Conservation (phyloP, 495 filamentous ascomycete genomes). For the Hypoxylon intermedium region DNA sequence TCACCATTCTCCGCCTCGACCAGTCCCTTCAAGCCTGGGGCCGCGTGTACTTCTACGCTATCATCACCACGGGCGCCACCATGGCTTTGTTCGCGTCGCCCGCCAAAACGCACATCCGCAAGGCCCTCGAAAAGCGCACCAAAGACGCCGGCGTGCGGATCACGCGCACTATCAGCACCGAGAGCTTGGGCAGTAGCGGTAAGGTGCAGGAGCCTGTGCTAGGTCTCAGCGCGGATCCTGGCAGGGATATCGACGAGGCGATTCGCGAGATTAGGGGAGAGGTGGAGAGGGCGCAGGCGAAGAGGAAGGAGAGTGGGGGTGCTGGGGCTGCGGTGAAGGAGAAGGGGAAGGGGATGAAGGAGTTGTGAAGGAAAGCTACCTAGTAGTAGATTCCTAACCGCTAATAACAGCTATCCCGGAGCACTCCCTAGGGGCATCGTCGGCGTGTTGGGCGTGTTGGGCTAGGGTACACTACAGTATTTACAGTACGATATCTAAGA, state of each 20-base stretch:
- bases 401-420: no score
- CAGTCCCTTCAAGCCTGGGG: conserved; percentile 76
- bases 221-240: conserved; percentile 79
- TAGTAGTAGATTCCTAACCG: no score
- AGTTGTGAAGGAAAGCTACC: not conserved
- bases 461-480: no score
- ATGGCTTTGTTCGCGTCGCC: conserved; percentile 83
- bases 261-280: conserved; percentile 74
- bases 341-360: conserved; percentile 12
- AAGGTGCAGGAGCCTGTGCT: conserved; percentile 63
- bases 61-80: conserved; percentile 67
- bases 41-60: conserved; percentile 86
- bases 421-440: no score
- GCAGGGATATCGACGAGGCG: conserved; percentile 78
- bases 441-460: no score
- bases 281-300: conserved; percentile 58
- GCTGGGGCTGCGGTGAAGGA: not conserved
- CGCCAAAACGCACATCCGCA: conserved; percentile 67
- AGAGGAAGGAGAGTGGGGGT: not conserved
- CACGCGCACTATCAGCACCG: conserved; percentile 45
- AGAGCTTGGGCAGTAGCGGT: conserved; percentile 43
- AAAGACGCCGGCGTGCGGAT: conserved; percentile 45
- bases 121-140: conserved; percentile 65
- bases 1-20: conserved; percentile 76
- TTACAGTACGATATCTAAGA: no score